Evolutionary conservation across 148 eudicot genomes (phyloP).

Genomic region (Rhododendron mucronatum): DNA sequence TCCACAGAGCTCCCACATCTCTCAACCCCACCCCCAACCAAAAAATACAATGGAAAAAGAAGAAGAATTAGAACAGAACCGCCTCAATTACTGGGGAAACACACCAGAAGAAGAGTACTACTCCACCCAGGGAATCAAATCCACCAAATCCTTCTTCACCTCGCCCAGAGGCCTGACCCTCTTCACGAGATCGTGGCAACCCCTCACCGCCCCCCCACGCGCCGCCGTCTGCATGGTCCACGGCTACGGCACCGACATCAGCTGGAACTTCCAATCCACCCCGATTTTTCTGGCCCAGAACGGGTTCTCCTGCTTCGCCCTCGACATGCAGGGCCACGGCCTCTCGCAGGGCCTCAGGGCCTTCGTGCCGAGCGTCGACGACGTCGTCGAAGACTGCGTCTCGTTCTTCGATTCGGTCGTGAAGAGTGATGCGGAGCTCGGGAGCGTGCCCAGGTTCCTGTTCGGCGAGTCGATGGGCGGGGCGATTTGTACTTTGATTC

Average conservation of each 20-base stretch:
- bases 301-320: conserved; percentile 80
- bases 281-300: conserved; percentile 75
- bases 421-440: conserved; percentile 6
- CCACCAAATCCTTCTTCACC: conserved; percentile 48
- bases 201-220: conserved; percentile 46
- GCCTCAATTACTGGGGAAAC: conserved; percentile 67
- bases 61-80: conserved; percentile 11
- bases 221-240: conserved; percentile 88
- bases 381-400: conserved; percentile 46
- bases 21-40: not conserved
- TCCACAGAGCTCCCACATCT: not conserved
- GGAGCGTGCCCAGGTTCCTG: conserved; percentile 45
- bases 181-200: conserved; percentile 87
- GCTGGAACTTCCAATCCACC: conserved; percentile 90
- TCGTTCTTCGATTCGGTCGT: conserved; percentile 38
- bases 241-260: conserved; percentile 94
- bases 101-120: conserved; percentile 75
- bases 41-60: conserved; percentile 22
- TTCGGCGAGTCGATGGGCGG: conserved; percentile 97
- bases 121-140: conserved; percentile 56
- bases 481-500: conserved; percentile 69
- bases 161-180: conserved; percentile 57
- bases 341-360: conserved; percentile 68
- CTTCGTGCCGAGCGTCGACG: conserved; percentile 62
- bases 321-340: conserved; percentile 87